Evolutionary conservation across 768 basidiomycete genomes (phyloP), one percentile per base, ranked within the genome.

Genomic region (Rhizopogon salebrosus): DNA sequence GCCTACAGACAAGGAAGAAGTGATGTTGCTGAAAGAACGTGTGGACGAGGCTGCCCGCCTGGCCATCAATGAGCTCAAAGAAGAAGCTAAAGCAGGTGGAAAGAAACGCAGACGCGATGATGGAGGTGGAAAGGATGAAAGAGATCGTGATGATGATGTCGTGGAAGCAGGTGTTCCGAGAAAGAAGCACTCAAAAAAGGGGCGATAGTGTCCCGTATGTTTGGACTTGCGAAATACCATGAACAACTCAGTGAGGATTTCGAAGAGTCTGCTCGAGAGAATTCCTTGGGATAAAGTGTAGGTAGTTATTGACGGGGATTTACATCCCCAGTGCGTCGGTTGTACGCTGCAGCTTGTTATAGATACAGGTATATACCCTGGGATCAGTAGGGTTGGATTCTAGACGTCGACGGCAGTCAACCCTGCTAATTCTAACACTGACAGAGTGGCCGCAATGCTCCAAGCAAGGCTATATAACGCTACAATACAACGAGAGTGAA

Each of bases 91-190:
- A 41, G 77, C 77, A 31, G 78, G 75, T 18, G 75, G 78, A 14
- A 77, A 74, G 55, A 82, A 77, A 64, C 68, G 80, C 54, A 75
- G 73, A 60, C 73, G 77, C 51, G 72, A 74, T 13, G 68, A 68
- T n/a, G 72, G 72, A 3, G 66, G 78, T 10, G 77, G 76, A 18
- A 75, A 73, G 53, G 94, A 93, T 62, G 87, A 92, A 49, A 78
- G 80, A 64, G 95, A 97, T 70, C 75, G 93, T 55, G 95, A 98
- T 59, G 95, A 99, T 63, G 95, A 98, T 71, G 76, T 85, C 18
- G 83, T 92, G 7, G 89, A 98, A 70, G 93, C 90, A 41, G 95
- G 93, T 2, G 84, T 95, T 80, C 90, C 92, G 14, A 71, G 62
- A 39, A 72, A 73, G 52, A 84, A 80, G 72, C 85, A 78, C 64